Evolutionary conservation across 2,329 filamentous ascomycete genomes (phyloP), one percentile per base, ranked within the genome.

Genomic region (Cladophialophora bantiana): DNA sequence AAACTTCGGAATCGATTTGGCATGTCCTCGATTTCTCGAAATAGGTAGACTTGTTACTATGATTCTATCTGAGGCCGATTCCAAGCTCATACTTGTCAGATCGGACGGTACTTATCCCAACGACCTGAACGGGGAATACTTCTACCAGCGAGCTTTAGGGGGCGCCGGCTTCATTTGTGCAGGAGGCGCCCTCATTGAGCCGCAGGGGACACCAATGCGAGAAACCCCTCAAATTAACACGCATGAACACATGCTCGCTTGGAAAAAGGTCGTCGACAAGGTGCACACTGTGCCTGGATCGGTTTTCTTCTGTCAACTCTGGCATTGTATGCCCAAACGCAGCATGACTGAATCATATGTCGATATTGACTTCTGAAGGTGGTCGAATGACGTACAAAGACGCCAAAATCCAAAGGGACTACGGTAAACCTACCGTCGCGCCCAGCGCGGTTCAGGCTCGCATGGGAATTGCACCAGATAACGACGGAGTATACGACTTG

Each of bases 11-110:
- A 60, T 13, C 40, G 57, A 10, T 60, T 60, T 48, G 38, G 20
- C 1, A 60, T 60, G 57, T 60, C 57, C 18, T 60, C 57, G 40
- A 48, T 60, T n/a, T 60, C 57, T 60, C 57, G 57, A 12, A 60
- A 60, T 48, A 38, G 57, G 57, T 60, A 18, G 38, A 3, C 52
- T 5, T 1, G 18, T 12, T n/a, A n/a, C n/a, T 32, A 9, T n/a
- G 10, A 32, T 12, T 32, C 18, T 3, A 5, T 52, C 48, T 20
- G n/a, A n/a, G 18, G 18, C 15, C 48, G 9, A 52, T 9, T 13
- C 18, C 13, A 20, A 12, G 7, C 40, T 45, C 15, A 45, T 9
- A 20, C 10, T 6, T 9, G 5, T 6, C 36, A 59, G 57, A 32
- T 42, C 57, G 18, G 40, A 60, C 57, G n/a, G n/a, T 26, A 60